Evolutionary conservation across 352 stramenopile genomes (phyloP).

Genomic region (Phytophthora ramorum): DNA sequence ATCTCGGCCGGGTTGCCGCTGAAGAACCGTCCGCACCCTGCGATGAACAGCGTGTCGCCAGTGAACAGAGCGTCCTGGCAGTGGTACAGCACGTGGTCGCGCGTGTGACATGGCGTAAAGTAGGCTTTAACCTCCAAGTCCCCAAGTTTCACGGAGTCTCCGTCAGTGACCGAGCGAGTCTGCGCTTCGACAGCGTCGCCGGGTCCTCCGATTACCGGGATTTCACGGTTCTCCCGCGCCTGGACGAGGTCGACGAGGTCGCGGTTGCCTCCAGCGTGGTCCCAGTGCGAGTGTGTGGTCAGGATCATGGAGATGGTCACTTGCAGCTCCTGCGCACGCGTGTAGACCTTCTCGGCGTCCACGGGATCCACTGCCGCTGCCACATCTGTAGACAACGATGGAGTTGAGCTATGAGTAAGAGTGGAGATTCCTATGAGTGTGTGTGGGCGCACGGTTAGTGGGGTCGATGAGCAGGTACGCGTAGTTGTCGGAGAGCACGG

Average conservation of each 20-base stretch:
- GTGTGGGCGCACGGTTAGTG: slow-evolving; percentile 35
- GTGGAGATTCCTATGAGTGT: slow-evolving; percentile 8
- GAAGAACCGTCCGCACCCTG: slow-evolving; percentile 91
- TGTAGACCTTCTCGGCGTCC: slow-evolving; percentile 82
- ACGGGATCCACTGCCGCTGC: slow-evolving; percentile 90
- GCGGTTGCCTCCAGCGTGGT: slow-evolving; percentile 91
- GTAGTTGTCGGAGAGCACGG: slow-evolving; percentile 93
- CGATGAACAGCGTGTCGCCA: slow-evolving; percentile 93
- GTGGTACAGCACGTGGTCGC: slow-evolving; percentile 86
- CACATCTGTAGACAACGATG: slow-evolving; percentile 36
- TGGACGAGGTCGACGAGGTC: slow-evolving; percentile 65
- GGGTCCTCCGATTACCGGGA: slow-evolving; percentile 78
- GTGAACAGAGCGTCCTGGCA: slow-evolving; percentile 87
- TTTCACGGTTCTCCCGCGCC: slow-evolving; percentile 33
- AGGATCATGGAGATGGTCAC: slow-evolving; percentile 87
- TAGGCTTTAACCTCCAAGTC: slow-evolving; percentile 60
- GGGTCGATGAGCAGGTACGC: slow-evolving; percentile 88
- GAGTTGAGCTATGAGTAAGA: neutral
- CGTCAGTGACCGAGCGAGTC: slow-evolving; percentile 66
- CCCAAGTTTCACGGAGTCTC: slow-evolving; percentile 77
- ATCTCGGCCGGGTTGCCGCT: slow-evolving; percentile 83
- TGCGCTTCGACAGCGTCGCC: slow-evolving; percentile 74
- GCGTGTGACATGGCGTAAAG: slow-evolving; percentile 93
- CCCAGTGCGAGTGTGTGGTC: slow-evolving; percentile 93
- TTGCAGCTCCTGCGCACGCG: slow-evolving; percentile 56